Evolutionary conservation across 139 green algal species (phyloP).

Genomic region (Coccomyxa sp.): DNA sequence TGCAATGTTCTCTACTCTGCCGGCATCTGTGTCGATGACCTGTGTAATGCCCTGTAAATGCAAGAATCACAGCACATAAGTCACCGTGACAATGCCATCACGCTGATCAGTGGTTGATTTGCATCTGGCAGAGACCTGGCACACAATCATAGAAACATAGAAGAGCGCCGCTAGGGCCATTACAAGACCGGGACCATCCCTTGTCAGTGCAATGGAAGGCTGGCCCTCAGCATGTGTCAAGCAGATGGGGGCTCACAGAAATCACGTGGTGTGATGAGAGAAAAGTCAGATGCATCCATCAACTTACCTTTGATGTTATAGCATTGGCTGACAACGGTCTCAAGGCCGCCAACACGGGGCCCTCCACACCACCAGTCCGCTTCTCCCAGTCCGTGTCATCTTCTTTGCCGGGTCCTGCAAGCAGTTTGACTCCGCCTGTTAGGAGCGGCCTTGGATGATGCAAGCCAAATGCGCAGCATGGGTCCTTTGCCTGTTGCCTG

Average conservation of each 20-base stretch:
- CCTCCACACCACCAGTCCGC: slow-evolving; percentile 8
- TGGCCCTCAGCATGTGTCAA: no score
- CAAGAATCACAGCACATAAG: no score
- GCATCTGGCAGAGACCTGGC: no score
- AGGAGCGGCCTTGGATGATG: not conserved
- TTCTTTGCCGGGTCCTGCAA: not conserved
- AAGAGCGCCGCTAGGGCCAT: no score
- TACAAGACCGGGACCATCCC: no score
- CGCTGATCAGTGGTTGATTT: no score
- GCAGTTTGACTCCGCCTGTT: not conserved
- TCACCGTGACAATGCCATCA: no score
- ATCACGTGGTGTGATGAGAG: not conserved
- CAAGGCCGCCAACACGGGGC: slow-evolving; percentile 4
- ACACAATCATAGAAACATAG: no score
- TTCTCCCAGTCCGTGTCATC: slow-evolving; percentile 5
- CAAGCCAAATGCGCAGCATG: not conserved
- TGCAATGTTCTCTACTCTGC: slow-evolving; percentile 25
- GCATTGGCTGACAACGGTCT: not conserved
- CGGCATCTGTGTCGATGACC: slow-evolving; percentile 13
- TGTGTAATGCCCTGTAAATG: slow-evolving; percentile 17
- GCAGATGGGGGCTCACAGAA: not conserved
- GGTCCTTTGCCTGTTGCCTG: not conserved
- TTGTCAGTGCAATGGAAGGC: no score
- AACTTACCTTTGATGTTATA: not conserved
- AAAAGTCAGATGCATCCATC: not conserved